A percentile compares a stretch with the other conserved stretches of the same genome.
Conservation (phyloP, 352 stramenopile genomes). For the Phytopythium aichiense region DNA sequence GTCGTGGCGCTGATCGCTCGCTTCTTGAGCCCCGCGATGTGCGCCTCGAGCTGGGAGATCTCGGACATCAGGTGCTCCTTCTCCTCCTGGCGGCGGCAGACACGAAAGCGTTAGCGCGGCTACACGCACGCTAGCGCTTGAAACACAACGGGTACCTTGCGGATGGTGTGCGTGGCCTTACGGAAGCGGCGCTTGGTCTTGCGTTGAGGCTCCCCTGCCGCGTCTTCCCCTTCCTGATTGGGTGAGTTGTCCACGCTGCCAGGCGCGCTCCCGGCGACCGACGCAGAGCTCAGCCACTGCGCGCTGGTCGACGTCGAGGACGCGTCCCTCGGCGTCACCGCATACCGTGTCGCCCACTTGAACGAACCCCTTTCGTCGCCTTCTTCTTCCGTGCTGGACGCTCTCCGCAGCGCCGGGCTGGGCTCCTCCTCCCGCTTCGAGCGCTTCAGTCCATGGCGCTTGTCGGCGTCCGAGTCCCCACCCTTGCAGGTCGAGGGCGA, state of each 20-base stretch:
- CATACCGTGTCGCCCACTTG: neutral
- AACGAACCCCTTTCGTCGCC: neutral
- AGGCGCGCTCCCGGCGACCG: neutral
- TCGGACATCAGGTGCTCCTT: slow-evolving; percentile 25
- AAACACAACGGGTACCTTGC: slow-evolving; percentile 13
- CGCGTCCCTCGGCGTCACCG: neutral
- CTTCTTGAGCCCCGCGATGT: slow-evolving; percentile 24
- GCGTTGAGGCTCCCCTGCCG: neutral
- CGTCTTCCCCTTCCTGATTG: neutral
- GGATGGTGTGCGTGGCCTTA: slow-evolving; percentile 33
- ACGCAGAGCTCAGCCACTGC: neutral
- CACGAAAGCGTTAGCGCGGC: neutral
- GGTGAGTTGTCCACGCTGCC: slow-evolving; percentile 1
- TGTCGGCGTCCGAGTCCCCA: neutral
- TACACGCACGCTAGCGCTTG: too few relatives aligned
- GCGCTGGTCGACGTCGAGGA: neutral
- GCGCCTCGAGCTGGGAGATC: slow-evolving; percentile 13
- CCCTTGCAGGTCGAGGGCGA: neutral
- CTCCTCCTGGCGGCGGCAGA: slow-evolving; percentile 13
- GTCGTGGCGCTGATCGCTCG: slow-evolving; percentile 16
- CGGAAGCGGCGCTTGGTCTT: slow-evolving; percentile 12
- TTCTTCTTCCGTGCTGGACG: neutral
- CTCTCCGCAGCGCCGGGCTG: neutral
- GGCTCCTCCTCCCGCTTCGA: neutral
- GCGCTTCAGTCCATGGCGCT: neutral